Evolutionary conservation across 1,139 yeast genomes (phyloP).

Genomic region (Casaregolazyma lundiana): DNA sequence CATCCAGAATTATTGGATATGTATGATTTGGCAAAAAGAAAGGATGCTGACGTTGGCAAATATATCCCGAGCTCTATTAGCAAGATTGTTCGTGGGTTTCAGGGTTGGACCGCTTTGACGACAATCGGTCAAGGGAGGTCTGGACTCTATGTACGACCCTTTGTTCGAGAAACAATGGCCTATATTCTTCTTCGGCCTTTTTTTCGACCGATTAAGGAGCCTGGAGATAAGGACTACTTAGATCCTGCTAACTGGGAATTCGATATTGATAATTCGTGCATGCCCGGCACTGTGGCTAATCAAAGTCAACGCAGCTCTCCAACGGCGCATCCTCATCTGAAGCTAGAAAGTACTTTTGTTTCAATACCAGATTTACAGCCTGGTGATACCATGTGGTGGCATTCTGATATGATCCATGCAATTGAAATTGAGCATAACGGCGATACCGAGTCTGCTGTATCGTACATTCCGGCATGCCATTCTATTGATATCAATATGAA

Average conservation of each 20-base stretch:
- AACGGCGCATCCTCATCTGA: conserved; percentile 23
- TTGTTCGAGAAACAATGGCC: conserved; percentile 34
- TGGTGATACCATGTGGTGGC: conserved; percentile 47
- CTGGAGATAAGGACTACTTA: conserved; percentile 3
- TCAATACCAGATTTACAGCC: conserved; percentile 26
- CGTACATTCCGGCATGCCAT: conserved; percentile 26
- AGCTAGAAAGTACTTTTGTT: conserved; percentile 24
- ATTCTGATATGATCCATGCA: conserved; percentile 45
- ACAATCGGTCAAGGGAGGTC: conserved; percentile 42
- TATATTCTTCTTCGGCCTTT: conserved; percentile 44
- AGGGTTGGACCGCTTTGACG: conserved; percentile 47
- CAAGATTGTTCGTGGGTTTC: conserved; percentile 40
- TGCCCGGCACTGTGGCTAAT: conserved; percentile 1
- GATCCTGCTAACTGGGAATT: conserved; percentile 1
- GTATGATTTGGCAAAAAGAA: conserved; percentile 34
- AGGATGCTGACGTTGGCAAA: background rate
- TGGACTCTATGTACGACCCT: conserved; percentile 41
- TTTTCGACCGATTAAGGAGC: conserved; percentile 24
- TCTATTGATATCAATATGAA: background rate
- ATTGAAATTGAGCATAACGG: conserved; percentile 44
- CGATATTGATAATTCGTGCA: background rate
- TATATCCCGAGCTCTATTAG: background rate
- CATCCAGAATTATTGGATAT: conserved; percentile 25
- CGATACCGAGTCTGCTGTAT: conserved; percentile 38
- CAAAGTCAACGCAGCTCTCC: background rate